Base-by-base conservation (phyloP, 768 basidiomycete species). In the Boletus edulis region DNA sequence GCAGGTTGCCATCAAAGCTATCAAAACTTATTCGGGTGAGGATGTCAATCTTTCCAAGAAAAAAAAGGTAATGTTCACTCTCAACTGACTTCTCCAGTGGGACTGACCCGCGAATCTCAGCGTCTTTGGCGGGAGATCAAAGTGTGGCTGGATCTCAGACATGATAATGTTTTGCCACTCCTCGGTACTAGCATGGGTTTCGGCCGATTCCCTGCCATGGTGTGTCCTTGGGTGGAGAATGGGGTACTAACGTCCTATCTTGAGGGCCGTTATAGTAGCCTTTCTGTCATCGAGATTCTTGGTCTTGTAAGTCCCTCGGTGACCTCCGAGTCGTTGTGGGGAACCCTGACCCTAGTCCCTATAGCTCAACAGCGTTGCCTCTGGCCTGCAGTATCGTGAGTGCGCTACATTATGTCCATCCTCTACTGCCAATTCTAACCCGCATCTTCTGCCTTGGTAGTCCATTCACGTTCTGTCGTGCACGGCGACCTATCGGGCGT, bases 401-500 rank as follows among this genome's bases (percentile, higher is more conserved):
- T 29, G 27, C 8, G 27, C 1, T 29, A 29, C 27, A 2, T 27
- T 29, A n/a, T n/a, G n/a, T n/a, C n/a, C 6, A 0, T 20, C 17
- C 3, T 4, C 24, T 13, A 17, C 18, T 4, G 20, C 11, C 29
- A 17, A 27, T 22, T 9, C 13, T 15, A 39, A 18, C 5, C n/a
- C 9, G 32, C 40, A 5, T 29, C 8, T 9, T 4, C 9, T 27
- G 7, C 14, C 27, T 9, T 27, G 27, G 27, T 9, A 62, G 63
- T 65, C 12, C 63, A 65, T 22, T 59, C 62, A 3, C 32, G 29
- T 13, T 65, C 40, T 37, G 17, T 65, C 34, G 50, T 63, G 32
- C 64, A 65, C 24, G 61, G 63, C 0, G 56, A 65, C 13, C 48
- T 65, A 24, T 62, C 63, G 5, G 64, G 58, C 10, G 60, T 62